Evolutionary conservation across 495 filamentous ascomycete species (phyloP), one percentile per base, ranked within the genome.

Genomic region (Aspergillus bridgeri): DNA sequence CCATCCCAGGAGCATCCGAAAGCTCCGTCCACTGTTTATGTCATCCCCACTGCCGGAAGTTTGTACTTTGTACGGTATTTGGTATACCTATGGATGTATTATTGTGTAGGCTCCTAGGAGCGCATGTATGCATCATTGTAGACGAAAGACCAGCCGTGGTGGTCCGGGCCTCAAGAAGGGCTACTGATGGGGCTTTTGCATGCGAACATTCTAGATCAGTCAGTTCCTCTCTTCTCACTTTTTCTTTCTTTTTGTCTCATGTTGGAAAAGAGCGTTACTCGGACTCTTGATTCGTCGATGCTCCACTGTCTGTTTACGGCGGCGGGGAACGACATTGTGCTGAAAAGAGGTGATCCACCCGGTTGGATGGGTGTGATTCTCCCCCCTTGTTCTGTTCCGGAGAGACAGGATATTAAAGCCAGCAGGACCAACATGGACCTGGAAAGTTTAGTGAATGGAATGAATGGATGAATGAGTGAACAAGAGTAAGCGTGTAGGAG

Each of bases 241-340:
- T 46, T 15, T 46, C 43, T 46, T 46, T 46, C 38, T 2, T 51
- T 51, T 38, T n/a, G 46, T 21, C 9, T 17, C 38, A 33, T 20
- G 18, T 20, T 29, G 22, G 47, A n/a, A 50, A 18, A 6, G 22
- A 15, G 21, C 2, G 22, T 19, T 48, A 15, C 6, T 27, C 33
- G 23, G 19, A 4, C 17, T 55, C n/a, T 55, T 18, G 29, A 9
- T 33, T 55, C 42, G 42, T 38, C 23, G 17, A 20, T 18, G 22
- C 53, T 55, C 58, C 58, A 60, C 58, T 43, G 48, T 50, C 58
- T 60, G 58, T 53, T 53, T 59, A 59, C 57, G 56, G 60, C 48
- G 59, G 45, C 22, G 56, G 33, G 24, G 13, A 42, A 19, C 33
- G 27, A 15, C 18, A 52, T 19, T 17, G 45, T 20, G 22, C 18